Conservation (phyloP, 129 eudicot species). For the Silybum marianum region DNA sequence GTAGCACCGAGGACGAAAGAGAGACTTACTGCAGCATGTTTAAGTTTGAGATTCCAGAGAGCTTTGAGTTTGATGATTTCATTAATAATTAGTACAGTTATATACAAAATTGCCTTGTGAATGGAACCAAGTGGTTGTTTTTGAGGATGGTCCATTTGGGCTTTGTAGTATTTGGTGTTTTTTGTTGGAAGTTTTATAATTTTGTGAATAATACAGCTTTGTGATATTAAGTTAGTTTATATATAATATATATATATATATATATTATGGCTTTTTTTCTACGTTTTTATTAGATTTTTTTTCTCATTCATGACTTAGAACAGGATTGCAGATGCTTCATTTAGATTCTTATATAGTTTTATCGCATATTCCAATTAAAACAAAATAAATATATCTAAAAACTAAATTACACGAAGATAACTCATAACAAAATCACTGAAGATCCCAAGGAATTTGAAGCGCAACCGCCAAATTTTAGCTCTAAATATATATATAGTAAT, state of each 20-base stretch:
- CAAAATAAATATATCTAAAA: background rate
- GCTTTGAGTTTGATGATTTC: slow-evolving; percentile 73
- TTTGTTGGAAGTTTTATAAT: slow-evolving; percentile 23
- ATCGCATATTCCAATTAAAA: background rate
- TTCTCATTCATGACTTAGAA: background rate
- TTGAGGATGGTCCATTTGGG: slow-evolving; percentile 16
- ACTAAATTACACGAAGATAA: no score
- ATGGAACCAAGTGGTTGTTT: slow-evolving; percentile 30
- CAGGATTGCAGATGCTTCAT: background rate
- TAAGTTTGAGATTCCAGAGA: slow-evolving; percentile 80
- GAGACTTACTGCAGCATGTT: slow-evolving; percentile 75
- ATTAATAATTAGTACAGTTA: slow-evolving; percentile 36
- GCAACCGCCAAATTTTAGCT: no score
- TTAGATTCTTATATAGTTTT: background rate
- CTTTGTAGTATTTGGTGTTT: slow-evolving; percentile 9
- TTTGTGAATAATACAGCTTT: slow-evolving; percentile 30
- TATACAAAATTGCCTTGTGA: slow-evolving; percentile 4
- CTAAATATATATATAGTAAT: no score
- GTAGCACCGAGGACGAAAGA: slow-evolving; percentile 60
- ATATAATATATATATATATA: background rate
- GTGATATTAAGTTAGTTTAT: slow-evolving; percentile 25
- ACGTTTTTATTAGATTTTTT: background rate
- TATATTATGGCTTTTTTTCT: background rate
- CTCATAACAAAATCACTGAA: no score
- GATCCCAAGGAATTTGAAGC: background rate